A percentile compares a stretch with the other conserved stretches of the same genome.
phyloP scores from a whole-genome alignment of 257 asterid genomes.

The Solanum virginianum region DNA sequence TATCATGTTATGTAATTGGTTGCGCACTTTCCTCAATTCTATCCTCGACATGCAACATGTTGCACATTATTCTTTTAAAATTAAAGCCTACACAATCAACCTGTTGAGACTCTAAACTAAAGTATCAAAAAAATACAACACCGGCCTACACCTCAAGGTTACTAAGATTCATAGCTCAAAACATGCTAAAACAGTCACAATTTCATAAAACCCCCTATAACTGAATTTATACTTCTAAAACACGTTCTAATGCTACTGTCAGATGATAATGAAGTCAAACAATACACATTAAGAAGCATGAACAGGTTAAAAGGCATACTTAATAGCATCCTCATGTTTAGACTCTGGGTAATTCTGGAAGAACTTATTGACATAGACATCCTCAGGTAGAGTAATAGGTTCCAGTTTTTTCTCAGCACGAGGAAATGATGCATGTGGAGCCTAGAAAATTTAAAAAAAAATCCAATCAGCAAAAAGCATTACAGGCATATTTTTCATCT shows the following conservation, averaged over 20 bases:
- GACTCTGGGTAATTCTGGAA: slow-evolving; percentile 61
- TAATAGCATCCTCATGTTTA: slow-evolving; percentile 57
- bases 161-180: too few relatives aligned
- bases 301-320: slow-evolving; percentile 26
- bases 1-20: background rate
- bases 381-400: slow-evolving; percentile 70
- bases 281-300: background rate
- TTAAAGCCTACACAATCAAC: background rate
- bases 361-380: slow-evolving; percentile 58
- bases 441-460: slow-evolving; percentile 20
- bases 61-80: background rate
- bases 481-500: background rate
- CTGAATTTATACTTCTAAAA: too few relatives aligned
- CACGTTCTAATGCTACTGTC: background rate
- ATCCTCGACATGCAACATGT: background rate
- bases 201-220: too few relatives aligned
- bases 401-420: slow-evolving; percentile 57
- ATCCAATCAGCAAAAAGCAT: background rate
- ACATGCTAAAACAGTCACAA: too few relatives aligned
- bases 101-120: background rate
- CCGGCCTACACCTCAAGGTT: background rate
- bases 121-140: background rate
- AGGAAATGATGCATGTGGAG: slow-evolving; percentile 77
- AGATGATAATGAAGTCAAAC: background rate
- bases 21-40: background rate